A percentile compares a stretch with the other conserved stretches of the same genome.
These are phyloP conservation scores for Yamadazyma friedrichii DNA, from an alignment of 1,139 yeast genomes.

Conservation along the genomic window DNA sequence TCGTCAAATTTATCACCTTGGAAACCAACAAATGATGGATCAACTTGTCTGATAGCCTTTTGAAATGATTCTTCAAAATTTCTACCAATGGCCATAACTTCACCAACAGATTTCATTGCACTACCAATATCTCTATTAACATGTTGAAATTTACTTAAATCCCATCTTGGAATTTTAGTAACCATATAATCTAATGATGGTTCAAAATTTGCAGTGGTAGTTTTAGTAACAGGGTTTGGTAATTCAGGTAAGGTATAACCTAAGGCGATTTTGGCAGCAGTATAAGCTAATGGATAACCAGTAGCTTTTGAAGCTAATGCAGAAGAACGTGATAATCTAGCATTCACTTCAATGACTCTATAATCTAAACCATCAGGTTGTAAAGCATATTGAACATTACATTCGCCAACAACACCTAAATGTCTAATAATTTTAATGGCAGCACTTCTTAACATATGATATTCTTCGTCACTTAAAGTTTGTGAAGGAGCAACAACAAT, in stretches of 20 bases:
- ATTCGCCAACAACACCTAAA: slow-evolving; percentile 98
- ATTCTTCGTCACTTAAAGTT: slow-evolving; percentile 94
- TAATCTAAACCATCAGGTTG: slow-evolving; percentile 95
- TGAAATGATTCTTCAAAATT: slow-evolving; percentile 97
- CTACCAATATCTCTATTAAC: slow-evolving; percentile 92
- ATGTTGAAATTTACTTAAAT: slow-evolving; percentile 89
- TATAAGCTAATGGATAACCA: slow-evolving; percentile 96
- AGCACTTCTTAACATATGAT: slow-evolving; percentile 95
- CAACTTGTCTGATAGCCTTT: slow-evolving; percentile 96
- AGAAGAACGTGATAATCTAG: slow-evolving; percentile 94
- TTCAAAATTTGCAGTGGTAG: slow-evolving; percentile 95
- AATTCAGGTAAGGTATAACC: slow-evolving; percentile 94
- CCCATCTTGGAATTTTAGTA: slow-evolving; percentile 98
- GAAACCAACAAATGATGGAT: slow-evolving; percentile 87
- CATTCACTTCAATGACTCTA: slow-evolving; percentile 96
- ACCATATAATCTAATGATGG: slow-evolving; percentile 97
- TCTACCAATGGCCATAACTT: slow-evolving; percentile 98
- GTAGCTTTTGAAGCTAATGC: slow-evolving; percentile 98
- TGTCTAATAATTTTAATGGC: slow-evolving; percentile 97
- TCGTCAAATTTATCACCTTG: slow-evolving; percentile 84
- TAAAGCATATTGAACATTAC: slow-evolving; percentile 96
- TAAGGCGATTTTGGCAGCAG: slow-evolving; percentile 95
- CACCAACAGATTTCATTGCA: slow-evolving; percentile 98
- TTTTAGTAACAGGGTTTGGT: slow-evolving; percentile 94
- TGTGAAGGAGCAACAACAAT: slow-evolving; percentile 99